A percentile compares a stretch with the other conserved stretches of the same genome.
Evolutionary conservation across 257 asterid genomes (phyloP).

Genomic region (Jaltomata sinuosa): DNA sequence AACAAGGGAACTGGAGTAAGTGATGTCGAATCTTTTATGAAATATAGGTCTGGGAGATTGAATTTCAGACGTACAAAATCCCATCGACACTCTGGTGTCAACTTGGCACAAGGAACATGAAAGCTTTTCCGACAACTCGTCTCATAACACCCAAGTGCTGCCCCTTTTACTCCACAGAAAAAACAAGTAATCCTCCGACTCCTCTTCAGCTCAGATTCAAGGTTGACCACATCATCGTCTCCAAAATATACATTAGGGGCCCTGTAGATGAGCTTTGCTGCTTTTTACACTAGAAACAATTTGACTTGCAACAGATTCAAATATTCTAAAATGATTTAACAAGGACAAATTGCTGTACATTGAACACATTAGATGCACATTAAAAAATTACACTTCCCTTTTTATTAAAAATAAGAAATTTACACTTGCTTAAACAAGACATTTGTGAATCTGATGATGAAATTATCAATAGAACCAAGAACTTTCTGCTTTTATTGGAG

Average conservation of each 20-base stretch:
- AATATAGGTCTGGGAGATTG: background rate
- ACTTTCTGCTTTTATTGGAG: background rate
- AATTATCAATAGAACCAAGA: background rate
- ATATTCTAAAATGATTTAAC: background rate
- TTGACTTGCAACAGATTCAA: background rate
- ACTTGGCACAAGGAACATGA: conserved; percentile 89
- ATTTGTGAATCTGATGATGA: background rate
- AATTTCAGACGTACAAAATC: conserved; percentile 45
- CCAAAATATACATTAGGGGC: conserved; percentile 89
- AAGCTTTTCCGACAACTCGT: conserved; percentile 83
- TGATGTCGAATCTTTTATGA: background rate
- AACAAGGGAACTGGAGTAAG: conserved; percentile 1
- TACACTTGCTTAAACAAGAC: background rate
- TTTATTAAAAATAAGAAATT: background rate
- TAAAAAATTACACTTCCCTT: background rate
- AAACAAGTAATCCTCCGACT: conserved; percentile 70
- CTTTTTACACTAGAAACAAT: background rate
- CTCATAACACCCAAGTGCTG: conserved; percentile 91
- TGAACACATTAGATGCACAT: background rate
- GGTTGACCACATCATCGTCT: conserved; percentile 56
- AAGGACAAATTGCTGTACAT: background rate
- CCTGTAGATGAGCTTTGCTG: conserved; percentile 40
- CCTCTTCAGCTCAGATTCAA: conserved; percentile 71
- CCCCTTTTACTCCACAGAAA: conserved; percentile 85
- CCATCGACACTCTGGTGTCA: conserved; percentile 83